These are phyloP conservation scores for Fusarium cyanostomum DNA, from an alignment of 2,329 filamentous ascomycete species.

Conservation along the genomic window DNA sequence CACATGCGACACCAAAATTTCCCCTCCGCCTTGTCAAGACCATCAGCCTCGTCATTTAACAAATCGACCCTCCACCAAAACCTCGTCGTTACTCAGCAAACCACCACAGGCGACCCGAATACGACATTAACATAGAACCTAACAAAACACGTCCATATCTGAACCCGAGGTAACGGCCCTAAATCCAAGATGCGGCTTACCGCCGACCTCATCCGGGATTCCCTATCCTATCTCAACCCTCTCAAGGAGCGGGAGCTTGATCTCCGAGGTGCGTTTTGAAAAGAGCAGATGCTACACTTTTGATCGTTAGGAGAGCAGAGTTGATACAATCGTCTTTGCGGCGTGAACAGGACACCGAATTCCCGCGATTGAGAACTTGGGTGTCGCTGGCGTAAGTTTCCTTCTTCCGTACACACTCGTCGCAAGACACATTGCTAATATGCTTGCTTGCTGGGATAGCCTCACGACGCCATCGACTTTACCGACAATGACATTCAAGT, in stretches of 20 bases:
- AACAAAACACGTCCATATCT: neutral
- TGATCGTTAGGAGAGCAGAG: conserved; percentile 67
- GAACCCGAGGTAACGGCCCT: conserved; percentile 39
- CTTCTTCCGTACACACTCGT: conserved; percentile 4
- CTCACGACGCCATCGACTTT: conserved; percentile 96
- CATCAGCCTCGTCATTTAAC: conserved; percentile 45
- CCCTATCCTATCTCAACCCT: conserved; percentile 97
- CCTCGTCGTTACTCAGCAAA: neutral
- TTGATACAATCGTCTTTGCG: conserved; percentile 75
- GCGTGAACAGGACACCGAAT: conserved; percentile 91
- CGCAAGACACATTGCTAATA: conserved; percentile 2
- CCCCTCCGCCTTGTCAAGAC: conserved; percentile 43
- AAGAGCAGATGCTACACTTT: conserved; percentile 96
- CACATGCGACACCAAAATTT: conserved; percentile 44
- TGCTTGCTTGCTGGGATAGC: conserved; percentile 59
- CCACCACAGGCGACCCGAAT: conserved; percentile 3
- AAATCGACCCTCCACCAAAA: conserved; percentile 23
- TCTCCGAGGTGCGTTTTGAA: conserved; percentile 95
- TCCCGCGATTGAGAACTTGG: conserved; percentile 95
- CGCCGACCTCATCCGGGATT: conserved; percentile 90
- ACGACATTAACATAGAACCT: neutral
- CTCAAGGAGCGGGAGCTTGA: conserved; percentile 99
- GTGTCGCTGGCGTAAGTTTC: conserved; percentile 83
- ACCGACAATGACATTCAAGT: conserved; percentile 97
- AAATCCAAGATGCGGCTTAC: conserved; percentile 84